A percentile compares a stretch with the other conserved stretches of the same genome.
Conservation (phyloP, 768 basidiomycete genomes). For the Strobilomyces dryophilus region DNA sequence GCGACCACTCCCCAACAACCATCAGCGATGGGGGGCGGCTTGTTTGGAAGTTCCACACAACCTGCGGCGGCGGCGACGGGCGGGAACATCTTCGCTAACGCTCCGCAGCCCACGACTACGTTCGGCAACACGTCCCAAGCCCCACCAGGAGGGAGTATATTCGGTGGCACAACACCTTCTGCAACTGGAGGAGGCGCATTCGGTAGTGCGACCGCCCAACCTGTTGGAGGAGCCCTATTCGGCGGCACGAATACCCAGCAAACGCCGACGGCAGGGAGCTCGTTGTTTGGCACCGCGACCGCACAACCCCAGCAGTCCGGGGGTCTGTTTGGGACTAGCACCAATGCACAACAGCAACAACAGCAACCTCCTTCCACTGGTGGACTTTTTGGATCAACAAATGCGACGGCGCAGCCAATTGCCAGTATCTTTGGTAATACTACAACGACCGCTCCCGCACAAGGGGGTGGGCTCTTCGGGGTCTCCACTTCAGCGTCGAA, state of each 20-base stretch:
- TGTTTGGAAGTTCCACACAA: slow-evolving; percentile 18
- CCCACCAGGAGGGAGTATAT: slow-evolving; percentile 18
- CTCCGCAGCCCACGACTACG: slow-evolving; percentile 11
- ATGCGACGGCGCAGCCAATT: slow-evolving; percentile 14
- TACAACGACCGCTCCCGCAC: slow-evolving; percentile 14
- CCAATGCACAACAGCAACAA: not conserved
- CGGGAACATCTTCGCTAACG: slow-evolving; percentile 10
- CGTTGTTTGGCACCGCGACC: slow-evolving; percentile 20
- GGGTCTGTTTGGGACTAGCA: not conserved
- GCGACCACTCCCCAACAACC: slow-evolving; percentile 13
- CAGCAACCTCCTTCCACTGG: not conserved
- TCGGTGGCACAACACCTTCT: slow-evolving; percentile 16
- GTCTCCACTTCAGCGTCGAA: slow-evolving; percentile 22
- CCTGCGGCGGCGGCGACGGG: slow-evolving; percentile 2
- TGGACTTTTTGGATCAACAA: slow-evolving; percentile 25
- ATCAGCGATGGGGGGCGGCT: slow-evolving; percentile 12
- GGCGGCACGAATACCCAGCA: slow-evolving; percentile 16
- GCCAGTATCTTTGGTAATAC: slow-evolving; percentile 28
- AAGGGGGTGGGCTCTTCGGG: slow-evolving; percentile 27
- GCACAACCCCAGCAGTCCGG: slow-evolving; percentile 20
- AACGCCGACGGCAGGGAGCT: slow-evolving; percentile 10
- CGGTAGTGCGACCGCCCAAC: slow-evolving; percentile 18
- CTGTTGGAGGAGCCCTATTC: slow-evolving; percentile 25
- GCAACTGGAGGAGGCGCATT: slow-evolving; percentile 20
- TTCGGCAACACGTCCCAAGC: slow-evolving; percentile 12